Base-by-base conservation (phyloP, 1,139 yeast genomes). In the Protomyces arabidopsidicola region DNA sequence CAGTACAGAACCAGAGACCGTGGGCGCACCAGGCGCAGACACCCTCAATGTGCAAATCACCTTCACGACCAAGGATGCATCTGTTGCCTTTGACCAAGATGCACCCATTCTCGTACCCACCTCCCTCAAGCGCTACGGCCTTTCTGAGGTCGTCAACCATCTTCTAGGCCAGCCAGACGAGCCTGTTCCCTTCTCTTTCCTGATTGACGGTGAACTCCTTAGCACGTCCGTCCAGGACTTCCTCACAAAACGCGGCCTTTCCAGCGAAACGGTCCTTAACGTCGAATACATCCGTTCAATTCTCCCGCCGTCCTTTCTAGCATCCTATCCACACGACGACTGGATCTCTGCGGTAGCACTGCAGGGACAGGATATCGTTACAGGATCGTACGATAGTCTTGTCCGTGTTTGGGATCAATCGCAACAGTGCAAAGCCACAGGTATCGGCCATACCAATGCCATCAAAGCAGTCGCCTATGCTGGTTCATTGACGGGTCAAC, bases 361-460 rank as follows among this genome's bases (percentile, higher is more conserved):
- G 39, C 67, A 66, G 35, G 65, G 24, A 63, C 45, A 31, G 22
- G 56, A 51, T 8, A 58, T 91, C 64, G 80, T 90, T 62, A 85
- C 95, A 10, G 98, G 98, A 27, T 85, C 96, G 0, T 93, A 91
- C 72, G 98, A 93, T 74, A 98, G 98, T 68, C 83, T 91, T 52
- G 96, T 93, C 27, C 82, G 98, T 70, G 84, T 95, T 12, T 93
- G 93, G 84, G 87, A 89, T 72, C 35, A 27, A 18, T 58, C 62
- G 20, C 62, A 58, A 42, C 53, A 51, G 12, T 58, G 62, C 22
- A 39, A 24, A 24, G 62, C 53, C 6, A 77, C 84, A 76, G 82
- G 90, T 14, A 98, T 97, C n/a, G 80, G 82, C 60, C 87, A 91
- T 18, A 87, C 86, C 70, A 84, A 87, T 69, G 96, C 90, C 73